phyloP scores from a whole-genome alignment of 768 basidiomycete genomes.

The Phaeotremella fagi region DNA sequence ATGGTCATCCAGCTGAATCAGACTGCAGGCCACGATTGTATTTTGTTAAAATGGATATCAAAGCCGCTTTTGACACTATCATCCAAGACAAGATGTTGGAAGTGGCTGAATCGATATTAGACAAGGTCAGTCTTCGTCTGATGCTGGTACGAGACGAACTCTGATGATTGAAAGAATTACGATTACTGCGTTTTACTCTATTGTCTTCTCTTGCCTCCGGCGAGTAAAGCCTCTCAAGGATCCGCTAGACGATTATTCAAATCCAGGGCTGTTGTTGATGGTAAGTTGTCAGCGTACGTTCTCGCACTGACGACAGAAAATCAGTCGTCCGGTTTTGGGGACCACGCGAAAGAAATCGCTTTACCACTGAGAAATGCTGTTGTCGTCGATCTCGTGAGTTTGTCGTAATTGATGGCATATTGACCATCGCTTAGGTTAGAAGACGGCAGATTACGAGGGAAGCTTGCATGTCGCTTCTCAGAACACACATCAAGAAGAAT shows the following conservation, averaged over 20 bases:
- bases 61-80: constrained; percentile 94
- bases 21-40: constrained; percentile 71
- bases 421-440: constrained; percentile 50
- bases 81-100: constrained; percentile 76
- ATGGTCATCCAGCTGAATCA: neutral
- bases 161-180: constrained; percentile 36
- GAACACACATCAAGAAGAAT: constrained; percentile 87
- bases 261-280: constrained; percentile 24
- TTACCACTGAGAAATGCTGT: constrained; percentile 65
- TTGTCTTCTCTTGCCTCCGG: constrained; percentile 59
- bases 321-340: constrained; percentile 62
- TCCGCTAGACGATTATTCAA: constrained; percentile 35
- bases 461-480: constrained; percentile 66
- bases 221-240: constrained; percentile 53
- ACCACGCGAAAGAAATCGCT: constrained; percentile 66
- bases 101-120: constrained; percentile 66
- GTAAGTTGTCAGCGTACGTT: constrained; percentile 3
- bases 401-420: neutral
- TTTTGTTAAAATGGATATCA: constrained; percentile 95
- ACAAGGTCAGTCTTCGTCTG: too few relatives aligned
- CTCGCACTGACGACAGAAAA: constrained; percentile 60
- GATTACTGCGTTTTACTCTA: constrained; percentile 50
- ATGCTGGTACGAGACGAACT: constrained; percentile 25
- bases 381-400: constrained; percentile 72
- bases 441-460: constrained; percentile 57